These are phyloP conservation scores for Elsinoe arachidis DNA, from an alignment of 2,329 filamentous ascomycete species.

Conservation along the genomic window DNA sequence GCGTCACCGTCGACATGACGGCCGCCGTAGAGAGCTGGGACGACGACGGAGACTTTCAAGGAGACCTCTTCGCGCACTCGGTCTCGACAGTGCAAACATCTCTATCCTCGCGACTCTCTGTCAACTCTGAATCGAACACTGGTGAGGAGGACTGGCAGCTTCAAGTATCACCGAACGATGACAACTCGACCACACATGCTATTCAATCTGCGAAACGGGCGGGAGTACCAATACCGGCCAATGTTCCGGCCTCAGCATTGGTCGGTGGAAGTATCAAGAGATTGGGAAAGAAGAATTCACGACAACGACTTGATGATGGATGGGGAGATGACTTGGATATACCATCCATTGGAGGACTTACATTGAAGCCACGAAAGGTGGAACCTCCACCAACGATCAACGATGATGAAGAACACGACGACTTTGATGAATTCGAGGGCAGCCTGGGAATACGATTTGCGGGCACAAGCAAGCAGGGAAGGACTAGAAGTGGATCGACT, in stretches of 20 bases:
- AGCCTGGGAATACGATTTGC: conserved; percentile 86
- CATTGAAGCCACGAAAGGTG: conserved; percentile 31
- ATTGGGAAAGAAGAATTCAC: conserved; percentile 52
- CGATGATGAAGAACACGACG: conserved; percentile 46
- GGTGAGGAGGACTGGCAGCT: conserved; percentile 86
- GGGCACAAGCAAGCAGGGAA: conserved; percentile 71
- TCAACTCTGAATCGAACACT: conserved; percentile 66
- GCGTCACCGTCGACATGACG: conserved; percentile 40
- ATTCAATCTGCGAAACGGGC: conserved; percentile 80
- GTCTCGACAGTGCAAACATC: conserved; percentile 61
- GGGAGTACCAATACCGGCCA: conserved; percentile 81
- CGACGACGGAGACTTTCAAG: conserved; percentile 42
- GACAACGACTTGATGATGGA: conserved; percentile 33
- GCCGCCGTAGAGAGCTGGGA: conserved; percentile 63
- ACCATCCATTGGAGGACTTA: conserved; percentile 32
- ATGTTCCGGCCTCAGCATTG: conserved; percentile 79
- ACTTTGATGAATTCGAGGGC: conserved; percentile 88
- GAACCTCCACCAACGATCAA: conserved; percentile 47
- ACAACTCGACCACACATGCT: conserved; percentile 72
- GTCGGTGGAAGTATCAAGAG: conserved; percentile 90
- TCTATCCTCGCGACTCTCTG: conserved; percentile 71
- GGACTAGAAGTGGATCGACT: conserved; percentile 74
- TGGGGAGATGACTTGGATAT: conserved; percentile 45
- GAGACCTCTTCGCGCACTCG: conserved; percentile 67
- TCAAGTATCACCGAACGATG: conserved; percentile 74